Evolutionary conservation across 2,329 filamentous ascomycete genomes (phyloP), one percentile per base, ranked within the genome.

Genomic region (Colletotrichum higginsianum): DNA sequence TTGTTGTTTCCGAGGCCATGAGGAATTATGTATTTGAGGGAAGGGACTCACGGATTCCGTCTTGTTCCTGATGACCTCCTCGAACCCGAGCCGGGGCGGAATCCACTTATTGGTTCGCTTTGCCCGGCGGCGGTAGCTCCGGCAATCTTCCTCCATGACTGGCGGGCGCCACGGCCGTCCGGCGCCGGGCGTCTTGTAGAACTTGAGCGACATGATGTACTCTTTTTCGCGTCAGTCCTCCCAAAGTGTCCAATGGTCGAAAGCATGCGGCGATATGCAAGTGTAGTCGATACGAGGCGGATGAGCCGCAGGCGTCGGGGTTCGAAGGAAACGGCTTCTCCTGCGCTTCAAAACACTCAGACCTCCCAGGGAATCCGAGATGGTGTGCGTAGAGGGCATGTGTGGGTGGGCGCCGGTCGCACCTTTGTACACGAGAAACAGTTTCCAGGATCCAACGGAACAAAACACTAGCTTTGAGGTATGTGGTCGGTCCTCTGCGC

Each of bases 31-130:
- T 40, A 2, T 30, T 13, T 3, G 16, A 35, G 21, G 18, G 21
- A 13, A 35, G 58, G 42, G 18, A 15, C 79, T 63, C 55, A 82
- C 80, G 18, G 78, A 74, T 18, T 72, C 62, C 2, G 79, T 75
- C 50, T 77, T 77, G 53, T 81, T 79, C 73, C 78, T 77, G 30
- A 81, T 73, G 15, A 81, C 75, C 56, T 78, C 75, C 52, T 80
- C 79, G 38, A 82, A 80, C 0, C 58, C 55, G 12, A 79, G 52
- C 38, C 69, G 57, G 3, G 71, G 53, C 1, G 76, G 77, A 26
- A 78, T 75, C 58, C 72, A 74, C 16, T 58, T 74, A 46, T 73
- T 71, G 23, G 71, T 75, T 35, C 63, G 66, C 55, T 67, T 71
- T 23, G 74, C 72, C 42, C 64, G 65, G 44, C 71, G 68, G 44